Percentiles rank a stretch among this genome's conserved stretches.
Evolutionary conservation across 768 basidiomycete genomes (phyloP).

Genomic region (Mycena vulgaris): DNA sequence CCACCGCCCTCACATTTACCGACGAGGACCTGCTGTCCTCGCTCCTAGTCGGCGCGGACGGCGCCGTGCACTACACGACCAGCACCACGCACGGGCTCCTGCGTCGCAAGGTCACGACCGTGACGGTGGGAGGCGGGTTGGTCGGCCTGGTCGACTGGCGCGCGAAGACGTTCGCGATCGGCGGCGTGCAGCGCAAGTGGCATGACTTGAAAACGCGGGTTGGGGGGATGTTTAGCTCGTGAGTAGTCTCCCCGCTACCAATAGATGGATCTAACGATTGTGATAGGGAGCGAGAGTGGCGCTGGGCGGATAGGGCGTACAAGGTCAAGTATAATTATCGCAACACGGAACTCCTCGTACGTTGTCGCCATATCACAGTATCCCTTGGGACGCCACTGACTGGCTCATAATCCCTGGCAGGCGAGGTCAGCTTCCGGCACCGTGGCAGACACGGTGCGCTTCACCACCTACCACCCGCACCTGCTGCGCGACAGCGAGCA

Average conservation of each 20-base stretch:
- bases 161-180: background rate
- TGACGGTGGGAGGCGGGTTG: background rate
- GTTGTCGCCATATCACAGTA: too few relatives aligned
- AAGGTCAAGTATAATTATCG: background rate
- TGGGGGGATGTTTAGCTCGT: background rate
- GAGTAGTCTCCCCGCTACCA: background rate
- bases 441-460: slow-evolving; percentile 4
- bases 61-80: background rate
- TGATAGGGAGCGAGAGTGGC: background rate
- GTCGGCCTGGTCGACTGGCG: background rate
- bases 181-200: background rate
- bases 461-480: slow-evolving; percentile 2
- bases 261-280: too few relatives aligned
- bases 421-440: background rate
- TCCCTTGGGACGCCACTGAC: too few relatives aligned
- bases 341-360: too few relatives aligned
- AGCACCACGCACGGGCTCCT: background rate
- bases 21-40: background rate
- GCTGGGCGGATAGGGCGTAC: background rate
- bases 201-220: background rate
- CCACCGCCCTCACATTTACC: background rate
- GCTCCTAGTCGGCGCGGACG: background rate
- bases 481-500: slow-evolving; percentile 8
- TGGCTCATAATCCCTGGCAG: too few relatives aligned
- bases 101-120: background rate